Evolutionary conservation across 805 yeast genomes (phyloP).

Genomic region (Pichia scutulata): DNA sequence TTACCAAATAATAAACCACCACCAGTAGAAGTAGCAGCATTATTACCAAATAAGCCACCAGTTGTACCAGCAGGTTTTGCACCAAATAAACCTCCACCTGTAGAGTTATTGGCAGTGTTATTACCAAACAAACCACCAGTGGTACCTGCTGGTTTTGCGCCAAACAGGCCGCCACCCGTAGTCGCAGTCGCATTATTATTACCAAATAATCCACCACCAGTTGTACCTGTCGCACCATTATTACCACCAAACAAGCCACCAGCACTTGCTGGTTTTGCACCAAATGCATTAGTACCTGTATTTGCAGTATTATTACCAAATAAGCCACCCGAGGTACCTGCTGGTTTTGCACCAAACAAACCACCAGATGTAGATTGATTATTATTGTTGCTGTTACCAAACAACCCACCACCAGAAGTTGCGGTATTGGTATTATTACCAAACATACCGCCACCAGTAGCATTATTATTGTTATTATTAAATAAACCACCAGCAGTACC

Average conservation of each 20-base stretch:
- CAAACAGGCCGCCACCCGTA: conserved; percentile 34
- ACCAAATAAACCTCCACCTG: conserved; percentile 17
- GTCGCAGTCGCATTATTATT: conserved; percentile 10
- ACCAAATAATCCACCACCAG: conserved; percentile 25
- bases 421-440: conserved; percentile 25
- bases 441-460: conserved; percentile 25
- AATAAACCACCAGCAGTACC: conserved; percentile 24
- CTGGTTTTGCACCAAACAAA: conserved; percentile 20
- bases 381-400: conserved; percentile 21
- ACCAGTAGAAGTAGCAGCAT: conserved; percentile 18
- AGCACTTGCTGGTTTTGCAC: conserved; percentile 12
- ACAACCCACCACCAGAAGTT: conserved; percentile 16
- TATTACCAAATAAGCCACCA: conserved; percentile 34
- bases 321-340: conserved; percentile 27
- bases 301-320: conserved; percentile 28
- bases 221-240: conserved; percentile 6
- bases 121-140: conserved; percentile 35
- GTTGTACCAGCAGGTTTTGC: conserved; percentile 16
- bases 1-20: conserved; percentile 27
- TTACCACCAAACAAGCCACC: conserved; percentile 15
- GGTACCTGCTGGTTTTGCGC: conserved; percentile 16
- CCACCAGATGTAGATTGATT: conserved; percentile 15
- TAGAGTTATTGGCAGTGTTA: conserved; percentile 10
- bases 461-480: conserved; percentile 8
- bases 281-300: conserved; percentile 22